These are phyloP conservation scores for Prunus davidiana DNA, from an alignment of 306 rosid species.

Conservation along the genomic window DNA sequence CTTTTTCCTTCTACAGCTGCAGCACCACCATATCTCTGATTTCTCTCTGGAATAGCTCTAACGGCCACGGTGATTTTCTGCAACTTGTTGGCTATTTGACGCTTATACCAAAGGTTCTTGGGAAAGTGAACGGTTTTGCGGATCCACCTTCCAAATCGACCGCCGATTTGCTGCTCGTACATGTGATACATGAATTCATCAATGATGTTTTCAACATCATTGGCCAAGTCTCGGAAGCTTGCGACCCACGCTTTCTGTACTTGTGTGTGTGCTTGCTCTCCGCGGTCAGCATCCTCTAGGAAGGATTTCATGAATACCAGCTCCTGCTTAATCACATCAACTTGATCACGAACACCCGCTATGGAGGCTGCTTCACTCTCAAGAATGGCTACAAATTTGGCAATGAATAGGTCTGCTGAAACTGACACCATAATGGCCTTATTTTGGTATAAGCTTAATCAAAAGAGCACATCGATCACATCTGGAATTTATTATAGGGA, in stretches of 20 bases:
- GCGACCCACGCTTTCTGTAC: neutral
- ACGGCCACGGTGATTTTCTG: neutral
- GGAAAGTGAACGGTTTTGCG: neutral
- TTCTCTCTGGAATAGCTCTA: neutral
- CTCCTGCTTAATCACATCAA: slow-evolving; percentile 6
- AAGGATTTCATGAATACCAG: neutral
- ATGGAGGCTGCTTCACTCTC: neutral
- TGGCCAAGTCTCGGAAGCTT: neutral
- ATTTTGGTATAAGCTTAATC: too few species aligned
- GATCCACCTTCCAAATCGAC: neutral
- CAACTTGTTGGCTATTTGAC: neutral
- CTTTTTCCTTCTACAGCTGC: neutral
- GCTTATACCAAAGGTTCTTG: neutral
- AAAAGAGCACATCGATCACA: too few species aligned
- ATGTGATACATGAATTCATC: slow-evolving; percentile 5
- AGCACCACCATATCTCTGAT: neutral
- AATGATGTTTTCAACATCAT: slow-evolving; percentile 4
- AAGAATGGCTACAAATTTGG: neutral
- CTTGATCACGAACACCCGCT: neutral
- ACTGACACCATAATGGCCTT: neutral
- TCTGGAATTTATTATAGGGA: too few species aligned
- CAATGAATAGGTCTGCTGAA: neutral
- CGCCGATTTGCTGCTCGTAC: neutral
- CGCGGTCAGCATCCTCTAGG: neutral
- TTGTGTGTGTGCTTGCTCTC: neutral